Conservation (phyloP, 228 moss, liverwort and hornwort species). For the Sphagnum fallax region DNA sequence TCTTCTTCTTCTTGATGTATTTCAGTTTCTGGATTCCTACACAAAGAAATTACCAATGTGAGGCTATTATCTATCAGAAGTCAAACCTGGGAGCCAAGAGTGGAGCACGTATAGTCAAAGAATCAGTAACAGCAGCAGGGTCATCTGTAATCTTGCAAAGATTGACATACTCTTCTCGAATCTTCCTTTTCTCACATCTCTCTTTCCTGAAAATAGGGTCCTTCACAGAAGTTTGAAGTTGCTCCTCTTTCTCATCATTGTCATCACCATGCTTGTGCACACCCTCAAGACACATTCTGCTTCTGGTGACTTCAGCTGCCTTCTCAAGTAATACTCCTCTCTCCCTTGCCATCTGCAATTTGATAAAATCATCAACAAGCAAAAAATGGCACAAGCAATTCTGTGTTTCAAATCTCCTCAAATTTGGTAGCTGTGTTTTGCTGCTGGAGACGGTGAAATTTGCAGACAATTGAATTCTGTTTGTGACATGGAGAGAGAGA, state of each 20-base stretch:
- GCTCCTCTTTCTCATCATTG: neutral
- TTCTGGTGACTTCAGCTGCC: slow-evolving; percentile 11
- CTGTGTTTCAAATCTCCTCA: no score
- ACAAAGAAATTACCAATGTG: no score
- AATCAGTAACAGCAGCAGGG: neutral
- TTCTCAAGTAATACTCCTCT: slow-evolving; percentile 24
- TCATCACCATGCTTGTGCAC: neutral
- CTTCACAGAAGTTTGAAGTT: no score
- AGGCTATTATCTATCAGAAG: neutral
- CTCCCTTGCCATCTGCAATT: slow-evolving; percentile 22
- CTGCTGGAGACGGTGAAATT: no score
- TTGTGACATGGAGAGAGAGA: no score
- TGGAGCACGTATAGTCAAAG: neutral
- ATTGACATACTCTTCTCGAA: slow-evolving; percentile 18
- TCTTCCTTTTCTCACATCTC: slow-evolving; percentile 2
- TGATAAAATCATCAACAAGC: no score
- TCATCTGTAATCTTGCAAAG: slow-evolving; percentile 9
- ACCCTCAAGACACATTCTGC: slow-evolving; percentile 12
- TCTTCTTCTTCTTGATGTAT: no score
- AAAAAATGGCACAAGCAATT: no score
- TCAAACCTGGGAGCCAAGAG: slow-evolving; percentile 2
- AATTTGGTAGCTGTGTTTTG: no score
- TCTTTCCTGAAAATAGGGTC: neutral
- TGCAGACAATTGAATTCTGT: no score
- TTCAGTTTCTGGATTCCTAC: no score